phyloP scores from a whole-genome alignment of 2,329 filamentous ascomycete genomes.

The Exophiala calicioides region DNA sequence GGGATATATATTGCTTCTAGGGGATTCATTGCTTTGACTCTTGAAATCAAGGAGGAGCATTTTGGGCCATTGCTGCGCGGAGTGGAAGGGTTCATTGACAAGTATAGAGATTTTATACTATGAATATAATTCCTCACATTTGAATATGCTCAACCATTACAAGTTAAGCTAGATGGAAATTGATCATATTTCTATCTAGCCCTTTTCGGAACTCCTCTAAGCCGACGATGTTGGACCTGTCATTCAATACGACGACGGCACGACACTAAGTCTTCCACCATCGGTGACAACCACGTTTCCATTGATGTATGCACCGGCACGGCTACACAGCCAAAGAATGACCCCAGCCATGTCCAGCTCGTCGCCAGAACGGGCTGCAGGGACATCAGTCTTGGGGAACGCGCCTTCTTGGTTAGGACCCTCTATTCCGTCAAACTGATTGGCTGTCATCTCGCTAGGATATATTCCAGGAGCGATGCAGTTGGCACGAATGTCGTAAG shows the following conservation, averaged over 20 bases:
- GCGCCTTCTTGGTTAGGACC: conserved; percentile 41
- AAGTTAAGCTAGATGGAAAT: no score
- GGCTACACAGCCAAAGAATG: conserved; percentile 64
- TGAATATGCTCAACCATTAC: no score
- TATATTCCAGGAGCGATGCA: conserved; percentile 56
- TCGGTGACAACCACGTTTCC: conserved; percentile 64
- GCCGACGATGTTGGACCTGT: no score
- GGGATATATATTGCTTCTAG: conserved; percentile 33
- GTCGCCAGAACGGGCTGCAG: conserved; percentile 58
- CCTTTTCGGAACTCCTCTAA: no score
- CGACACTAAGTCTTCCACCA: conserved; percentile 59
- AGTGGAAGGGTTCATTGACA: conserved; percentile 13
- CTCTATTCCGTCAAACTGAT: conserved; percentile 37
- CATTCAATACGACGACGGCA: conserved; percentile 56
- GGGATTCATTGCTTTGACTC: conserved; percentile 34
- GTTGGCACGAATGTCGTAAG: conserved; percentile 50
- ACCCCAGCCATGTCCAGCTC: conserved; percentile 65
- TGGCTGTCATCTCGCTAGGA: conserved; percentile 52
- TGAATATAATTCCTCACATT: no score
- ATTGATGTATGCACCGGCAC: conserved; percentile 66
- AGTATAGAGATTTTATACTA: no score
- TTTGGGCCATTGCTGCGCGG: conserved; percentile 14
- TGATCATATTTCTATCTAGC: no score
- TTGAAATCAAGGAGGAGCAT: conserved; percentile 27
- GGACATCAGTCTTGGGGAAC: conserved; percentile 50